Percentiles rank a stretch among this genome's conserved stretches.
Evolutionary conservation across 1,284 basidiomycete species (phyloP).

Genomic region (Malassezia psittaci): DNA sequence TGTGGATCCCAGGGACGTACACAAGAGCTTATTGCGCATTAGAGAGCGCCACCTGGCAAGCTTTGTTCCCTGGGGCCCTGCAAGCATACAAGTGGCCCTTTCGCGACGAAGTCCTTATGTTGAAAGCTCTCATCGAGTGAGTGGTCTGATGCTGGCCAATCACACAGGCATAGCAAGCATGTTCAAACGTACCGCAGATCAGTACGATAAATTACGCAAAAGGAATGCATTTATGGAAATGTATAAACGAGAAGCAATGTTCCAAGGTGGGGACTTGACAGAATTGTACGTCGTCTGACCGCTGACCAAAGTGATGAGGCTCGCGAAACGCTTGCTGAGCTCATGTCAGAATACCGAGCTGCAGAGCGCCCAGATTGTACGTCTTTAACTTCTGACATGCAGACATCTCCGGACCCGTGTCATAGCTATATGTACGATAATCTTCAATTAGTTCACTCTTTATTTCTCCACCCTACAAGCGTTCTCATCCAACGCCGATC

Average conservation of each 20-base stretch:
- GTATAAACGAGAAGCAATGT: constrained; percentile 79
- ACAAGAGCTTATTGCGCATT: constrained; percentile 91
- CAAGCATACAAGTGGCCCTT: constrained; percentile 91
- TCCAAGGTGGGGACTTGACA: constrained; percentile 32
- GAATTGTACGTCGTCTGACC: constrained; percentile 21
- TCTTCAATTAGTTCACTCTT: background rate
- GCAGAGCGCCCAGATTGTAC: constrained; percentile 36
- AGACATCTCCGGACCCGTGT: background rate
- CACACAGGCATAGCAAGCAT: constrained; percentile 78
- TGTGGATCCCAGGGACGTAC: constrained; percentile 91
- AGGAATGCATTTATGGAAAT: constrained; percentile 92
- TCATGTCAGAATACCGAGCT: constrained; percentile 43
- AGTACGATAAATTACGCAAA: constrained; percentile 78
- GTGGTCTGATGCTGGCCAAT: constrained; percentile 95
- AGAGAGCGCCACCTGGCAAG: constrained; percentile 90
- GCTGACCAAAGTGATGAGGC: constrained; percentile 33
- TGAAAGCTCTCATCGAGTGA: constrained; percentile 75
- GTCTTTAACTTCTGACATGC: background rate
- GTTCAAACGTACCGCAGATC: constrained; percentile 90
- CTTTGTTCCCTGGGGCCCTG: constrained; percentile 99
- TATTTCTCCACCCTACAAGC: too few species aligned
- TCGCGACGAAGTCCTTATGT: constrained; percentile 84
- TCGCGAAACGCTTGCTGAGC: constrained; percentile 38
- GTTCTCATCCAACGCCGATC: background rate
- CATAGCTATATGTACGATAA: background rate